phyloP scores from a whole-genome alignment of 805 yeast genomes.

The Yarrowia bubula region DNA sequence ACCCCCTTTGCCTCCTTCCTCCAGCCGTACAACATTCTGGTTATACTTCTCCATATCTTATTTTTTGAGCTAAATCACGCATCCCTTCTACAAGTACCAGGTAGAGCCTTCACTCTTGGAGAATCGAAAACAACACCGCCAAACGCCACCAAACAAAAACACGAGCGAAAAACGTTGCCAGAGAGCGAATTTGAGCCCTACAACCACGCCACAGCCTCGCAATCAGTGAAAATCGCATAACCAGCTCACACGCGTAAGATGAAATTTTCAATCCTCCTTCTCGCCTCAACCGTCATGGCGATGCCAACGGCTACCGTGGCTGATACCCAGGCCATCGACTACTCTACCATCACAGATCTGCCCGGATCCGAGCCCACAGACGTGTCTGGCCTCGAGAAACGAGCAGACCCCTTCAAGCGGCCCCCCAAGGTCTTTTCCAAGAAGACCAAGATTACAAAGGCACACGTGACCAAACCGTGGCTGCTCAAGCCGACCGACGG shows the following conservation, averaged over 20 bases:
- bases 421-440: conserved; percentile 23
- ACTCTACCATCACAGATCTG: conserved; percentile 10
- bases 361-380: conserved; percentile 18
- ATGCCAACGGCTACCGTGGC: conserved; percentile 9
- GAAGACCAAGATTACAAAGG: conserved; percentile 14
- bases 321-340: neutral
- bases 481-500: conserved; percentile 14
- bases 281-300: conserved; percentile 6
- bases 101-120: neutral
- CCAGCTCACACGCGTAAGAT: neutral
- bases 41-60: conserved; percentile 2
- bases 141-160: too few relatives aligned
- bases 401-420: conserved; percentile 14
- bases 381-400: conserved; percentile 11
- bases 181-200: neutral
- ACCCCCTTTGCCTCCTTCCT: neutral
- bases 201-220: neutral
- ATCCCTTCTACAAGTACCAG: too few relatives aligned
- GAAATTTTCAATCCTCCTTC: conserved; percentile 11
- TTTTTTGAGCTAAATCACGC: conserved; percentile 25
- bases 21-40: conserved; percentile 17
- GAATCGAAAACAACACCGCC: neutral
- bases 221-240: neutral
- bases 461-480: conserved; percentile 21
- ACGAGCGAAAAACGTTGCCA: neutral